Evolutionary conservation across 2,329 filamentous ascomycete species (phyloP).

Genomic region (Parafenestella ontariensis): DNA sequence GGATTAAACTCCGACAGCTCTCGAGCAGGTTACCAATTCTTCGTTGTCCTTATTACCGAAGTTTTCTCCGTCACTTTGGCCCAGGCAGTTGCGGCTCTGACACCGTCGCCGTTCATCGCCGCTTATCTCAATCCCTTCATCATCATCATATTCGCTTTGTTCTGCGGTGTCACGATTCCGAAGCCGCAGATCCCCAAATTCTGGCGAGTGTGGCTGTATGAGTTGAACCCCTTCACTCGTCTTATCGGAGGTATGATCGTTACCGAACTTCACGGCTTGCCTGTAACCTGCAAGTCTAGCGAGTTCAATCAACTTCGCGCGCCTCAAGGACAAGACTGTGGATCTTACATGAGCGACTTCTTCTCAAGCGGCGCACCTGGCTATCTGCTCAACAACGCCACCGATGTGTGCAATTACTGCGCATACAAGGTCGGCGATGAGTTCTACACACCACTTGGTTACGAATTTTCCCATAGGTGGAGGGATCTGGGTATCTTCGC

Average conservation of each 20-base stretch:
- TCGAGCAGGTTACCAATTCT: slow-evolving; percentile 84
- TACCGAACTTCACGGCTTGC: slow-evolving; percentile 72
- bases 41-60: slow-evolving; percentile 84
- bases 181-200: slow-evolving; percentile 78
- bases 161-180: slow-evolving; percentile 87
- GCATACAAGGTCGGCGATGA: slow-evolving; percentile 81
- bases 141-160: slow-evolving; percentile 76
- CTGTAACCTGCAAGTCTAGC: slow-evolving; percentile 64
- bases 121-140: slow-evolving; percentile 74
- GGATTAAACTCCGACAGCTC: slow-evolving; percentile 69
- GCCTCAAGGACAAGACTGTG: slow-evolving; percentile 71
- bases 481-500: slow-evolving; percentile 80
- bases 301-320: slow-evolving; percentile 75
- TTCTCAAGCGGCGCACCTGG: slow-evolving; percentile 73
- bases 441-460: slow-evolving; percentile 73
- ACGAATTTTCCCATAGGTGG: slow-evolving; percentile 76
- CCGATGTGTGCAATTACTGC: slow-evolving; percentile 78
- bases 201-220: slow-evolving; percentile 81
- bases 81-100: slow-evolving; percentile 75
- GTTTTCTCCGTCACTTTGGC: slow-evolving; percentile 82
- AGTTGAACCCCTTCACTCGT: slow-evolving; percentile 83
- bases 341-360: slow-evolving; percentile 76
- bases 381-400: slow-evolving; percentile 72
- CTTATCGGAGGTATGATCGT: slow-evolving; percentile 82
- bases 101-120: slow-evolving; percentile 79